phyloP scores from a whole-genome alignment of 1,139 yeast genomes.

The Taiozyma sp. region DNA sequence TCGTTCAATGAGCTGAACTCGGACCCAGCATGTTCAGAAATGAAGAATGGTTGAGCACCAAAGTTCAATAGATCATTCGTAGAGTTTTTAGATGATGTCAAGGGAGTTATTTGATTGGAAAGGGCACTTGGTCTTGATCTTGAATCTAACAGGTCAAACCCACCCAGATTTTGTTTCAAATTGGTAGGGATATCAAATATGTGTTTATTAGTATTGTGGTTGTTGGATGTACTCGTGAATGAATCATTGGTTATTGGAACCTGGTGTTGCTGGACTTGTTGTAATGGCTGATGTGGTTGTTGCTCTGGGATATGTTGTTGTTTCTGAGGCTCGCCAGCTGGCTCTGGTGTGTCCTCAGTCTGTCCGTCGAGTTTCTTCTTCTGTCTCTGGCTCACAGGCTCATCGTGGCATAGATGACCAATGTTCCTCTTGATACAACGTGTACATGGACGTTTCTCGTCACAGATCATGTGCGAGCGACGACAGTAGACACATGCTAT shows the following conservation, averaged over 20 bases:
- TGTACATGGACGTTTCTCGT: conserved; percentile 78
- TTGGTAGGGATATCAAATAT: not conserved
- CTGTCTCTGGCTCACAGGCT: conserved; percentile 27
- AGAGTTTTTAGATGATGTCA: not conserved
- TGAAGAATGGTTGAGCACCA: conserved; percentile 68
- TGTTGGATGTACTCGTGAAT: conserved; percentile 6
- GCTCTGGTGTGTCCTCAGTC: not conserved
- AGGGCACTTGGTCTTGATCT: not conserved
- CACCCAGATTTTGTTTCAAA: not conserved
- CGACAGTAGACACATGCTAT: conserved; percentile 88
- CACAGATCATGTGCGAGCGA: conserved; percentile 93
- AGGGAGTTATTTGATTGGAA: not conserved
- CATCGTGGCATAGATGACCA: conserved; percentile 86
- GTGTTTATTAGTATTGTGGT: not conserved
- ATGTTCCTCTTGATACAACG: conserved; percentile 85
- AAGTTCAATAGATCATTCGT: conserved; percentile 17
- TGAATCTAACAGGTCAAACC: not conserved
- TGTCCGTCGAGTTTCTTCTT: conserved; percentile 14
- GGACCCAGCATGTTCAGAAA: conserved; percentile 88
- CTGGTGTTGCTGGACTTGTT: conserved; percentile 1
- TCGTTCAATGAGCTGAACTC: conserved; percentile 90
- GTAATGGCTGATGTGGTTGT: not conserved
- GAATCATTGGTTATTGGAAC: conserved; percentile 6
- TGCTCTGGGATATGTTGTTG: not conserved
- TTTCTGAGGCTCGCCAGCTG: not conserved